Evolutionary conservation across 768 basidiomycete species (phyloP), one percentile per base, ranked within the genome.

Genomic region (Podaxis rugospora): DNA sequence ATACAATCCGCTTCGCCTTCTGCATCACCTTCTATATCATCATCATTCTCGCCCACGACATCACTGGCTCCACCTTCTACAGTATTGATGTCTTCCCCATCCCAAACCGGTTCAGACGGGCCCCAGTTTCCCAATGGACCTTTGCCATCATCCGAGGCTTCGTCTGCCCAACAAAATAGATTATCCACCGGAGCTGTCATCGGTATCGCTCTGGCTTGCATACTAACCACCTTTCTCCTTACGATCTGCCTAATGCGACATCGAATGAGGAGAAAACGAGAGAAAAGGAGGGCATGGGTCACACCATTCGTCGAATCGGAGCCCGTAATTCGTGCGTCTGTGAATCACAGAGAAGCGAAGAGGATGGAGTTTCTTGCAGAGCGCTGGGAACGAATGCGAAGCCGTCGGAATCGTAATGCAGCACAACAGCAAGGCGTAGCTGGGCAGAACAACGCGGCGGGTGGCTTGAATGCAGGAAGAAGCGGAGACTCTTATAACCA

Each of bases 101-200:
- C 50, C 7, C 25, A n/a, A 42, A n/a, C 25, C 21, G 18, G 6
- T 9, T 49, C 23, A 39, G 27, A 44, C 10, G 9, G 28, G 13
- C 27, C 14, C 27, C 59, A 13, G 23, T 25, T 28, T 6, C 13
- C 7, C 9, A 4, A 23, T 32, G 25, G 16, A 7, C 50, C 23
- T 27, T 32, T 4, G 50, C 1, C 16, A 42, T 42, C 40, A n/a
- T 9, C 40, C 40, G 40, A 0, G 5, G 37, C 40, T 55, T 5
- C 16, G 16, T 4, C 25, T 11, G 23, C 28, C 27, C 21, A 35
- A 39, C 21, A 37, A 10, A 0, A 27, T 21, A 25, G 7, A 5
- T 68, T 82, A 32, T 74, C 85, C 11, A 67, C 72, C 2, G 84
- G 83, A 1, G 83, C 79, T 5, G 76, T 87, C 51, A 82, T 76